These are phyloP conservation scores for Lodderomyces parapsilosis DNA, from an alignment of 1,139 yeast genomes.

Conservation along the genomic window DNA sequence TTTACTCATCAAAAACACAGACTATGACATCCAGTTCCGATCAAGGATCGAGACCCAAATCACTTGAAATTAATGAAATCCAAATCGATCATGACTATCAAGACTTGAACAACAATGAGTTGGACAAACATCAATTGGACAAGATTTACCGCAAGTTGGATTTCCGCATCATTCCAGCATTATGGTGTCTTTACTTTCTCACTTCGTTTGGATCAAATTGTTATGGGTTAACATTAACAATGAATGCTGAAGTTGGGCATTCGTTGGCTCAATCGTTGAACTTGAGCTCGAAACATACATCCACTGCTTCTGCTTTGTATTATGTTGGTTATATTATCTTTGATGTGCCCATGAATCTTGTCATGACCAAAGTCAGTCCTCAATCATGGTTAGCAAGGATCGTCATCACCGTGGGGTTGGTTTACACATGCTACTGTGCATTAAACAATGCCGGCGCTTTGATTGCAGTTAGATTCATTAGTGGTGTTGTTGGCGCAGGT, in stretches of 20 bases:
- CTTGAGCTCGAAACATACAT: slow-evolving; percentile 55
- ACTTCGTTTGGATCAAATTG: slow-evolving; percentile 78
- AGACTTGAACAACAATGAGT: background rate
- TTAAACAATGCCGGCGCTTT: slow-evolving; percentile 55
- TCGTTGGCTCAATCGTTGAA: slow-evolving; percentile 56
- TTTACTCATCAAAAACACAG: background rate
- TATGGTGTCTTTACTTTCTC: slow-evolving; percentile 77
- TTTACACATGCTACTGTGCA: slow-evolving; percentile 70
- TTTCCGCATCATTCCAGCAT: slow-evolving; percentile 72
- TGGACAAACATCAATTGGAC: slow-evolving; percentile 41
- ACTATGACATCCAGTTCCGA: slow-evolving; percentile 1
- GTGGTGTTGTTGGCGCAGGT: slow-evolving; percentile 86
- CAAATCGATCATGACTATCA: slow-evolving; percentile 9
- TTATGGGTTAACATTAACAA: slow-evolving; percentile 78
- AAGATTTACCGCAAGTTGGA: slow-evolving; percentile 67
- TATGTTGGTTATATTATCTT: slow-evolving; percentile 81
- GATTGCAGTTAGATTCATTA: slow-evolving; percentile 68
- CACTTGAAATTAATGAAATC: slow-evolving; percentile 11
- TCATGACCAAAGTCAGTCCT: slow-evolving; percentile 82
- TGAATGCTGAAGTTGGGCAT: slow-evolving; percentile 66
- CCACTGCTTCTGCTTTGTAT: slow-evolving; percentile 79
- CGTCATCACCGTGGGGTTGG: slow-evolving; percentile 73
- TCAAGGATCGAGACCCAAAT: slow-evolving; percentile 5
- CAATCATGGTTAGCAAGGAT: slow-evolving; percentile 84
- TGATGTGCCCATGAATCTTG: slow-evolving; percentile 84